Evolutionary conservation across 352 stramenopile genomes (phyloP).

Genomic region (Phytophthora tentaculata): DNA sequence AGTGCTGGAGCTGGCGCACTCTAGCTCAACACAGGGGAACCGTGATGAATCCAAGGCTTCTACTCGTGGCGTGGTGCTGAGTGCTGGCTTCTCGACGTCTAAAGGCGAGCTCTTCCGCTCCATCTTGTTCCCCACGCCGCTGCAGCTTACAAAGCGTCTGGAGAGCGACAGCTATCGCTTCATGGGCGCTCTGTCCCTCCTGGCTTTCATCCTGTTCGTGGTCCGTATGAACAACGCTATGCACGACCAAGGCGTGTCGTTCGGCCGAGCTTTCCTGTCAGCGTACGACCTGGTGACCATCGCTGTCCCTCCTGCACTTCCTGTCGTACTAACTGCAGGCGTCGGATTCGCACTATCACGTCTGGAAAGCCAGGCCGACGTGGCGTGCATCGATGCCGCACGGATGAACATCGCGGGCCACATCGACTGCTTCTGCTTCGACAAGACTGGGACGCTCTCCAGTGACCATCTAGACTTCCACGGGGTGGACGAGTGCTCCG

Average conservation of each 20-base stretch:
- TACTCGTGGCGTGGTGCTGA: conserved; percentile 61
- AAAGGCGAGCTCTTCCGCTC: conserved; percentile 77
- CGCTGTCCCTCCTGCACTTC: conserved; percentile 64
- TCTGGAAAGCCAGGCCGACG: conserved; percentile 46
- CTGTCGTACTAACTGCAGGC: conserved; percentile 67
- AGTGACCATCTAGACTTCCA: conserved; percentile 78
- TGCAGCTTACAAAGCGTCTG: conserved; percentile 61
- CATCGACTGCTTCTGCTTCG: conserved; percentile 81
- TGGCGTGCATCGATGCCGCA: conserved; percentile 79
- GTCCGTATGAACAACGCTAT: conserved; percentile 53
- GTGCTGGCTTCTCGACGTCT: conserved; percentile 68
- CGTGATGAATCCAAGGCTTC: conserved; percentile 37
- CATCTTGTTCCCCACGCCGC: conserved; percentile 66
- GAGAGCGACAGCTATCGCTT: conserved; percentile 82
- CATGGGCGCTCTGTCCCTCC: conserved; percentile 52
- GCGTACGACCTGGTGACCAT: conserved; percentile 75
- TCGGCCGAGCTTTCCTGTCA: conserved; percentile 41
- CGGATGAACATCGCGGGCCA: conserved; percentile 77
- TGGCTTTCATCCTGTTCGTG: conserved; percentile 64
- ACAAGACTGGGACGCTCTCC: conserved; percentile 85
- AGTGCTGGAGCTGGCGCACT: conserved; percentile 44
- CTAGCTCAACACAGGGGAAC: conserved; percentile 28
- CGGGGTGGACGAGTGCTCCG: conserved; percentile 67
- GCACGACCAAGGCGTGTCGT: conserved; percentile 32
- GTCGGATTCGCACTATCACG: conserved; percentile 69